Conservation (phyloP, 805 yeast genomes). For the Candida adriatica region DNA sequence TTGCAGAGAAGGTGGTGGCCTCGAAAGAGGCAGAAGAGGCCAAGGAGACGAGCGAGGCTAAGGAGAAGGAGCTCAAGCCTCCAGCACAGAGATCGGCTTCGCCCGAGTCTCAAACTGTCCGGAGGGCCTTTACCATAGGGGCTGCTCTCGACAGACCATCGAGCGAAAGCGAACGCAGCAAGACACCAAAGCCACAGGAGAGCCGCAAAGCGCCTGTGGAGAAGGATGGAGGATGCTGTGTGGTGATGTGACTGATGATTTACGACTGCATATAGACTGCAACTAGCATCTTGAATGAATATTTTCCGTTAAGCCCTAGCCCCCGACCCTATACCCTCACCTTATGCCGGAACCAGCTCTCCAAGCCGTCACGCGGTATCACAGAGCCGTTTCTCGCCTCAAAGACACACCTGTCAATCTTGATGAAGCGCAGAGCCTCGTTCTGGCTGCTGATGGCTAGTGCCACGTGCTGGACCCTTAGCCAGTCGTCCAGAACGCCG, state of each 20-base stretch:
- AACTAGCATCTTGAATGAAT: too few species aligned
- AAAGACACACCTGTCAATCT: constrained; percentile 45
- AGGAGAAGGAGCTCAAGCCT: too few species aligned
- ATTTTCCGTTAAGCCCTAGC: too few species aligned
- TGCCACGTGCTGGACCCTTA: constrained; percentile 48
- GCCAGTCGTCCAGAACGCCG: constrained; percentile 51
- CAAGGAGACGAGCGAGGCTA: too few species aligned
- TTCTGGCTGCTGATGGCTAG: constrained; percentile 29
- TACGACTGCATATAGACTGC: too few species aligned
- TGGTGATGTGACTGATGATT: too few species aligned
- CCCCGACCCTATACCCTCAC: constrained; percentile 32
- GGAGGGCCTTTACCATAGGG: constrained; percentile 11
- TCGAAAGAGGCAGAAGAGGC: background rate
- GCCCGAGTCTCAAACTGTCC: too few species aligned
- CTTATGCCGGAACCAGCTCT: constrained; percentile 37
- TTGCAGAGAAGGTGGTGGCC: constrained; percentile 4
- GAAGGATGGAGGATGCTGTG: too few species aligned
- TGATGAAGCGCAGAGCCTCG: constrained; percentile 31
- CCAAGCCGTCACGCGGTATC: constrained; percentile 39
- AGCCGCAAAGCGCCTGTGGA: too few species aligned
- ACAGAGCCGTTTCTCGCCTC: constrained; percentile 24
- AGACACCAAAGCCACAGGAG: too few species aligned
- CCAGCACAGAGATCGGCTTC: too few species aligned
- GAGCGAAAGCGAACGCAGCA: too few species aligned
- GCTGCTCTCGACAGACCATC: constrained; percentile 3